Conservation (phyloP, 2,329 filamentous ascomycete genomes). For the Neonectria neomacrospora region DNA sequence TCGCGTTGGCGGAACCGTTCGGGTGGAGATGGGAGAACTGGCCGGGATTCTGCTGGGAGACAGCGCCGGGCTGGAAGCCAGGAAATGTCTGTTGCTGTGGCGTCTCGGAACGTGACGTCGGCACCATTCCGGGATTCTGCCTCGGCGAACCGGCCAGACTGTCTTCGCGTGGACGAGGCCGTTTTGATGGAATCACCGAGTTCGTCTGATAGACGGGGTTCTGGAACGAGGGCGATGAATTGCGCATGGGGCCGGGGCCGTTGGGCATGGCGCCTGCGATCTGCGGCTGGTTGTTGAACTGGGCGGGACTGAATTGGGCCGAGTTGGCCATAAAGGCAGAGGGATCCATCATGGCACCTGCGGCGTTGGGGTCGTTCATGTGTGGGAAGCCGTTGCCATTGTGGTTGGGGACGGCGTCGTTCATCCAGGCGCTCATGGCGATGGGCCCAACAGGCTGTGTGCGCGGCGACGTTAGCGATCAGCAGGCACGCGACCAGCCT, state of each 20-base stretch:
- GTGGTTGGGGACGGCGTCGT: slow-evolving; percentile 75
- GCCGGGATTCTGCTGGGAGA: slow-evolving; percentile 69
- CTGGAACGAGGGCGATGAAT: slow-evolving; percentile 80
- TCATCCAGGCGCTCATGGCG: slow-evolving; percentile 79
- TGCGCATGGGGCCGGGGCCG: slow-evolving; percentile 82
- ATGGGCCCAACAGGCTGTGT: slow-evolving; percentile 58
- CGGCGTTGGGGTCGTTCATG: slow-evolving; percentile 69
- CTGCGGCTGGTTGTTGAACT: slow-evolving; percentile 66
- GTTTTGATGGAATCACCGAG: slow-evolving; percentile 89
- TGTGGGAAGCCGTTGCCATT: slow-evolving; percentile 76
- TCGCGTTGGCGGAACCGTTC: slow-evolving; percentile 83
- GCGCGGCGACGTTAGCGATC: slow-evolving; percentile 58
- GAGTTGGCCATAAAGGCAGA: slow-evolving; percentile 71
- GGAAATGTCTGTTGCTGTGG: slow-evolving; percentile 82
- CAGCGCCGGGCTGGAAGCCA: slow-evolving; percentile 74
- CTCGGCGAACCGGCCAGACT: slow-evolving; percentile 84
- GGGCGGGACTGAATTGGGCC: slow-evolving; percentile 69
- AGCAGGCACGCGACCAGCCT: slow-evolving; percentile 52
- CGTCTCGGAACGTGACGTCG: slow-evolving; percentile 90
- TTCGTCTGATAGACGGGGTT: slow-evolving; percentile 86
- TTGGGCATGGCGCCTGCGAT: slow-evolving; percentile 76
- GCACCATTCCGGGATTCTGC: slow-evolving; percentile 77
- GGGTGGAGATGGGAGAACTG: slow-evolving; percentile 87
- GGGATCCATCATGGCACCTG: slow-evolving; percentile 72
- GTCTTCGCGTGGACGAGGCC: slow-evolving; percentile 83